Conservation (phyloP, 2,329 filamentous ascomycete species). For the Penicillium crustosum region DNA sequence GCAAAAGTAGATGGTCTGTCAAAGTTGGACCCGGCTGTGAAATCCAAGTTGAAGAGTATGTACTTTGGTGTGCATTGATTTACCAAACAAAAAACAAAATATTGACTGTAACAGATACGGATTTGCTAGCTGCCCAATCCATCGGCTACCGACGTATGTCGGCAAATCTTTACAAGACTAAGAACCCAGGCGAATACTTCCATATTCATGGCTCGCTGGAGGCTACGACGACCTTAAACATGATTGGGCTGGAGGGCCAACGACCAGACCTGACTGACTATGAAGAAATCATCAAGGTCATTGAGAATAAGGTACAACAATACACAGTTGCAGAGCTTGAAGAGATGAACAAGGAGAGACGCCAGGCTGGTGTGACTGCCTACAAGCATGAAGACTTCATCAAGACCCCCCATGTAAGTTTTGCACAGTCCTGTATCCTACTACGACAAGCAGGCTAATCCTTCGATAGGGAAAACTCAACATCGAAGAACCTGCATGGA, state of each 20-base stretch:
- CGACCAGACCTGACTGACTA: slow-evolving; percentile 63
- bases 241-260: slow-evolving; percentile 66
- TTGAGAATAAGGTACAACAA: slow-evolving; percentile 59
- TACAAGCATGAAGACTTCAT: slow-evolving; percentile 61
- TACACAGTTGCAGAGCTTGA: slow-evolving; percentile 59
- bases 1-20: slow-evolving; percentile 42
- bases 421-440: neutral
- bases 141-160: slow-evolving; percentile 70
- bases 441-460: neutral
- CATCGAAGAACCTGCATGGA: slow-evolving; percentile 39
- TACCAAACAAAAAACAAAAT: neutral
- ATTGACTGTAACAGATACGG: slow-evolving; percentile 58
- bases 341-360: slow-evolving; percentile 54
- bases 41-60: slow-evolving; percentile 41
- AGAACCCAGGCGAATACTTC: slow-evolving; percentile 65
- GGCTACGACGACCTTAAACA: slow-evolving; percentile 66
- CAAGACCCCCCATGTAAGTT: slow-evolving; percentile 54
- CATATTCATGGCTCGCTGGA: slow-evolving; percentile 75
- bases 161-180: slow-evolving; percentile 70
- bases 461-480: slow-evolving; percentile 33
- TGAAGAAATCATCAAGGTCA: slow-evolving; percentile 57
- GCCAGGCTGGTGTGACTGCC: slow-evolving; percentile 61
- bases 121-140: slow-evolving; percentile 69
- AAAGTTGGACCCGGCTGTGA: slow-evolving; percentile 40
- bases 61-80: neutral